phyloP scores from a whole-genome alignment of 176 grass and related monocot genomes.

The Phoenix roebelenii region DNA sequence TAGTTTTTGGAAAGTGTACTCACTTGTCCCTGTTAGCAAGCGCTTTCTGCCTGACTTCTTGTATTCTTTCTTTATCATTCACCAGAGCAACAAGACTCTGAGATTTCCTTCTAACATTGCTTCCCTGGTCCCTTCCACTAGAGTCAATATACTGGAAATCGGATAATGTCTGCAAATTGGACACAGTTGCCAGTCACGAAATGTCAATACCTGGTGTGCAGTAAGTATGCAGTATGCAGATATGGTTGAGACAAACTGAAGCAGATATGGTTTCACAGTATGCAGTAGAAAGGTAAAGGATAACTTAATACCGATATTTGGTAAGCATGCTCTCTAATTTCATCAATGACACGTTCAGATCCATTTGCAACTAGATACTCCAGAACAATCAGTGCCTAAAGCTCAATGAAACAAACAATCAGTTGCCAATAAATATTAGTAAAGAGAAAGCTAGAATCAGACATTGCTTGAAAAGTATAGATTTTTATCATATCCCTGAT shows the following conservation, averaged over 20 bases:
- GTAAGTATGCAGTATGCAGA: too few relatives aligned
- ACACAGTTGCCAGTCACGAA: constrained; percentile 7
- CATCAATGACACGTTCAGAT: constrained; percentile 89
- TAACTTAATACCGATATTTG: constrained; percentile 71
- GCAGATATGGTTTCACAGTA: not conserved
- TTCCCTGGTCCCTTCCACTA: constrained; percentile 84
- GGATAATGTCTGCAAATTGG: constrained; percentile 59
- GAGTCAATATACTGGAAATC: constrained; percentile 99
- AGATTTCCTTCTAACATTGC: constrained; percentile 87
- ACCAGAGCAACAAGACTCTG: constrained; percentile 89
- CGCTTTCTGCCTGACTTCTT: constrained; percentile 93
- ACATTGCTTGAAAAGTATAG: too few relatives aligned
- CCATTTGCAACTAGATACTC: constrained; percentile 90
- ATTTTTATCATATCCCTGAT: too few relatives aligned
- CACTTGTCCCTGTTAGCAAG: constrained; percentile 79
- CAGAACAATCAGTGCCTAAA: constrained; percentile 78
- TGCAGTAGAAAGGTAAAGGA: not conserved
- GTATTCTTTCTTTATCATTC: constrained; percentile 96
- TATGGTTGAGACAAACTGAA: not conserved
- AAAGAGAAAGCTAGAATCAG: too few relatives aligned
- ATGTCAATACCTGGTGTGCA: not conserved
- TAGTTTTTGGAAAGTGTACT: constrained; percentile 9
- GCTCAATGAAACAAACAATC: constrained; percentile 4
- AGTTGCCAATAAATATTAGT: too few relatives aligned
- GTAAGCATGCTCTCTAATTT: constrained; percentile 85